Evolutionary conservation across 1,139 yeast species (phyloP).

Genomic region (Pneumocystis murina): DNA sequence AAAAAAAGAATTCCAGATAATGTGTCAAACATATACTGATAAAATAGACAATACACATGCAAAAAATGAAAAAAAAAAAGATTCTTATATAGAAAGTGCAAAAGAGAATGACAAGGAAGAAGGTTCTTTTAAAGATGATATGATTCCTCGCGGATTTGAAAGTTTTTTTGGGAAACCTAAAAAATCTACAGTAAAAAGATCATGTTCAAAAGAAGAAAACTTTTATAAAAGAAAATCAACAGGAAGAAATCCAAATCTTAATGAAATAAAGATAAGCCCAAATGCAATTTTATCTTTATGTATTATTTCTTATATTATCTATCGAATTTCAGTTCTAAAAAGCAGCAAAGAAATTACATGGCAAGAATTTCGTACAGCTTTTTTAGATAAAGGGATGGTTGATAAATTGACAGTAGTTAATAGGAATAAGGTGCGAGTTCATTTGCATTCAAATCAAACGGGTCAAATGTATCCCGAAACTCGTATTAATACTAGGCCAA

Average conservation of each 20-base stretch:
- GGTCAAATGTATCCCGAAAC: slow-evolving; percentile 19
- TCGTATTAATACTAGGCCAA: slow-evolving; percentile 4
- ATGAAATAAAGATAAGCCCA: slow-evolving; percentile 5
- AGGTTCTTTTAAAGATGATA: not conserved
- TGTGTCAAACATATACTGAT: slow-evolving; percentile 3
- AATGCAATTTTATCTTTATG: slow-evolving; percentile 6
- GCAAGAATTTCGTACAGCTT: slow-evolving; percentile 78
- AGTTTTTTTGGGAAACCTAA: slow-evolving; percentile 7
- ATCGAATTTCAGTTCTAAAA: slow-evolving; percentile 3
- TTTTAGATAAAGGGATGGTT: slow-evolving; percentile 72
- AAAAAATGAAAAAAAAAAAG: slow-evolving; percentile 8
- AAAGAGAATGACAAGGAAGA: not conserved
- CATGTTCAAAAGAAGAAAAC: slow-evolving; percentile 4
- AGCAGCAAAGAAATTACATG: slow-evolving; percentile 43
- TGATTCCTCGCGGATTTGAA: slow-evolving; percentile 9
- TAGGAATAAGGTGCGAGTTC: slow-evolving; percentile 64
- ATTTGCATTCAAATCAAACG: slow-evolving; percentile 43
- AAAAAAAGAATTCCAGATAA: not conserved
- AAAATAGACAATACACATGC: not conserved
- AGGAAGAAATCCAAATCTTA: slow-evolving; percentile 6
- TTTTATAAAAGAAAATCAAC: slow-evolving; percentile 1
- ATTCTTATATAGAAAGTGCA: slow-evolving; percentile 2
- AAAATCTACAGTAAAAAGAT: slow-evolving; percentile 1
- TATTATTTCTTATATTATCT: slow-evolving; percentile 7
- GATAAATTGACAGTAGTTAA: slow-evolving; percentile 62